These are phyloP conservation scores for Scutellaria baicalensis DNA, from an alignment of 257 asterid species.

Conservation along the genomic window DNA sequence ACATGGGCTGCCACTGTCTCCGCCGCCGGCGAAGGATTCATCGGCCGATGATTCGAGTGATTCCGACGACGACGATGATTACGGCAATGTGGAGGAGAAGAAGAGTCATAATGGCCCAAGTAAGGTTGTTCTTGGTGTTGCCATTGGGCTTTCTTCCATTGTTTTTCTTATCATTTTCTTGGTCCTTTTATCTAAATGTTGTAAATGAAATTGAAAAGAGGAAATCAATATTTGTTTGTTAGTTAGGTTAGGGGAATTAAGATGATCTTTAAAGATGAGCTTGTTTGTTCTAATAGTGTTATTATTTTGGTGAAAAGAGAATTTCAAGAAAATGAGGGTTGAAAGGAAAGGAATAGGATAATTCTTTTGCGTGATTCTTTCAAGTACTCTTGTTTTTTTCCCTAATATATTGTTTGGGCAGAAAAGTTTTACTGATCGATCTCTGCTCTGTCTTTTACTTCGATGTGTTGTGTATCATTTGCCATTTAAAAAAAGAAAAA, in stretches of 20 bases:
- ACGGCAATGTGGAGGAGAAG: conserved; percentile 27
- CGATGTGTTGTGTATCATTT: neutral
- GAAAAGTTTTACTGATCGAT: conserved; percentile 13
- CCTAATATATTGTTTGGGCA: conserved; percentile 10
- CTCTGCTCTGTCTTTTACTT: conserved; percentile 1
- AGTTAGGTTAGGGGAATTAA: conserved; percentile 26
- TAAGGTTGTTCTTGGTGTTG: conserved; percentile 88
- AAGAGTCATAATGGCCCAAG: conserved; percentile 63
- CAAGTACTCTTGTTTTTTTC: neutral
- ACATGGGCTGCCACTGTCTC: conserved; percentile 77
- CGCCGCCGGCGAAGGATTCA: conserved; percentile 70
- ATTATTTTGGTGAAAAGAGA: conserved; percentile 10
- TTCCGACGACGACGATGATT: conserved; percentile 33
- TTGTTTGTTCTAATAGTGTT: conserved; percentile 8
- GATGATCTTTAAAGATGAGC: neutral
- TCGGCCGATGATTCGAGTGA: conserved; percentile 35
- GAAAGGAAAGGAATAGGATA: conserved; percentile 5
- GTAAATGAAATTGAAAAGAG: conserved; percentile 42
- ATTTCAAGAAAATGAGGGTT: conserved; percentile 1
- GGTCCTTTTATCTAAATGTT: conserved; percentile 66
- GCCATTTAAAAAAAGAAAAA: neutral
- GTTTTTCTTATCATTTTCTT: conserved; percentile 80
- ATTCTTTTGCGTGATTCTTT: conserved; percentile 18
- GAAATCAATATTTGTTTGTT: conserved; percentile 2
- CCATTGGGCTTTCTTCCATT: conserved; percentile 79